Conservation (phyloP, 768 basidiomycete genomes). For the Xerocomellus chrysenteron region DNA sequence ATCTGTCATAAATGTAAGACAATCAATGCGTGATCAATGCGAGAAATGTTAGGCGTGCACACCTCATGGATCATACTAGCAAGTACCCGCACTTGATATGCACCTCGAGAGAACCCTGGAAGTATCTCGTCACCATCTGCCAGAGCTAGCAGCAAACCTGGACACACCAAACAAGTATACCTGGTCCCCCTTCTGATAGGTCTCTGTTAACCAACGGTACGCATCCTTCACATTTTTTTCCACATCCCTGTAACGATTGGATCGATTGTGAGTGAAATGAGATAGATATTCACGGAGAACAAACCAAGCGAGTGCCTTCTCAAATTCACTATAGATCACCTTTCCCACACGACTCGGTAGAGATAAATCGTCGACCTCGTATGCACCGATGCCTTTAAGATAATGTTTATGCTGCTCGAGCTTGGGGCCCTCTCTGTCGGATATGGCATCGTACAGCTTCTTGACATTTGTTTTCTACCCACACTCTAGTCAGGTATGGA, state of each 20-base stretch:
- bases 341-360: not conserved
- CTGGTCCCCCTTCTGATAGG: conserved; percentile 5
- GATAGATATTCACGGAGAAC: not conserved
- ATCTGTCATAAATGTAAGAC: not conserved
- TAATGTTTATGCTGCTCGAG: conserved; percentile 28
- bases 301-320: conserved; percentile 5
- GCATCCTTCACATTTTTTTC: conserved; percentile 4
- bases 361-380: not conserved
- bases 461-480: conserved; percentile 34
- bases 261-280: not conserved
- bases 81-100: conserved; percentile 39
- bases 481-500: not conserved
- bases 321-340: not conserved
- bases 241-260: not conserved
- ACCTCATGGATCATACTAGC: conserved; percentile 39
- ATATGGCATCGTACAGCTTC: conserved; percentile 28
- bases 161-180: conserved; percentile 40
- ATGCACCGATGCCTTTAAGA: conserved; percentile 33
- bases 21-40: not conserved
- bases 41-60: too few species aligned
- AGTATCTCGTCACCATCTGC: not conserved
- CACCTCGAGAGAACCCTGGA: conserved; percentile 43
- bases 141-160: not conserved
- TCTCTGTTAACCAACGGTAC: conserved; percentile 1
- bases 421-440: not conserved